Evolutionary conservation across 1,284 basidiomycete genomes (phyloP), one percentile per base, ranked within the genome.

Genomic region (Tausonia pullulans): DNA sequence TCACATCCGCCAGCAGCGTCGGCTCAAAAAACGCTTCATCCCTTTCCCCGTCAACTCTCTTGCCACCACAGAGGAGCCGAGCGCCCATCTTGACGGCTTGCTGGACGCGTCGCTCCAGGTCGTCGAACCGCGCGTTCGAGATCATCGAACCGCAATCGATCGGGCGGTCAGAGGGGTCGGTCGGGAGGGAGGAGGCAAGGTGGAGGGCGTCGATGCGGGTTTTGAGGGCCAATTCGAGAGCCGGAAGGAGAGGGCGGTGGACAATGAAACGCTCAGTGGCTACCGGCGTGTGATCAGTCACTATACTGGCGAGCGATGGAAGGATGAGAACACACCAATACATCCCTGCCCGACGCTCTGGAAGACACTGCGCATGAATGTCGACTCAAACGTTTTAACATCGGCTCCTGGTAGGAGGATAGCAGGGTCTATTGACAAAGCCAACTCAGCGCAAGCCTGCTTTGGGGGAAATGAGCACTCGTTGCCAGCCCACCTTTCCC

Each of bases 261-360:
- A 98, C 90, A 56, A 98, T 83, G 69, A 97, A 84, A 0, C 93
- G 84, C 75, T 98, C 95, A 66, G 95, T 89, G 43, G 94, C 93
- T 69, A 96, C 27, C 27, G 2, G 27, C 27, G 27, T 27, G 27
- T 27, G 27, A 2, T 27, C 27, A 27, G 27, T 27, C 27, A 27
- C 27, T 27, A 2, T 27, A 27, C 27, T 27, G 27, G 2, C 27
- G 80, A 79, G 0, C 78, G 74, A 70, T 91, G 89, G 45, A 98
- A 45, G 93, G 91, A 27, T 27, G 27, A 27, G 27, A 27, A 27
- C 27, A 27, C 27, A 27, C 27, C 27, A 69, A 96, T 95, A 74
- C 95, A 98, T 74, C 98, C 98, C 77, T 98, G 95, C 14, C 95
- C 58, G 7, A 58, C 57, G 13, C 14, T 27, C 39, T 63, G 62